phyloP scores from a whole-genome alignment of 768 basidiomycete genomes.

The Daedaleopsis sinensis region DNA sequence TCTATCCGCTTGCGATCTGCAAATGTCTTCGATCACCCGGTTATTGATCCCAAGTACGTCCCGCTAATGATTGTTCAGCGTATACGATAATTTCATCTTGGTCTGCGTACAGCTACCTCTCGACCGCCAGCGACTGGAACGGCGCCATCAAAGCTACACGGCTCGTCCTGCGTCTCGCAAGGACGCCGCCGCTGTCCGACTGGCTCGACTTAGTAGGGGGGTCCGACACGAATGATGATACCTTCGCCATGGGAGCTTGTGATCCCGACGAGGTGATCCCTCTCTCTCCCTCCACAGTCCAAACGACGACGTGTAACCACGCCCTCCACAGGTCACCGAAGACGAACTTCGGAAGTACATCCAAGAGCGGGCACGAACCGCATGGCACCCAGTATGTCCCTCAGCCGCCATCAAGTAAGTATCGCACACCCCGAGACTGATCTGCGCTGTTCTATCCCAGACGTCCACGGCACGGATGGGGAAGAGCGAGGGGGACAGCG shows the following conservation, averaged over 20 bases:
- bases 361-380: not conserved
- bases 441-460: not conserved
- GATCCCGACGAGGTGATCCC: slow-evolving; percentile 16
- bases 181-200: slow-evolving; percentile 13
- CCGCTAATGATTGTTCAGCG: not conserved
- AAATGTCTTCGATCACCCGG: slow-evolving; percentile 27
- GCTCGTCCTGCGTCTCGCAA: slow-evolving; percentile 9
- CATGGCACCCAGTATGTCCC: slow-evolving; percentile 28
- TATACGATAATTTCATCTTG: not conserved
- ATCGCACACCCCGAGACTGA: not conserved
- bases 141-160: slow-evolving; percentile 6
- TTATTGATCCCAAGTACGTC: slow-evolving; percentile 27
- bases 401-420: not conserved
- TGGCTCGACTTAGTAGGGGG: not conserved
- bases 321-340: slow-evolving; percentile 8
- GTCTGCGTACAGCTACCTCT: slow-evolving; percentile 17
- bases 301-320: too few relatives aligned
- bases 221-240: too few relatives aligned
- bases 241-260: slow-evolving; percentile 4
- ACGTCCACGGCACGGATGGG: slow-evolving; percentile 42
- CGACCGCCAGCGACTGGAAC: slow-evolving; percentile 17
- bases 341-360: slow-evolving; percentile 14
- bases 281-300: not conserved
- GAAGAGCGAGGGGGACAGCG: slow-evolving; percentile 32
- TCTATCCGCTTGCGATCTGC: slow-evolving; percentile 25